phyloP scores from a whole-genome alignment of 768 basidiomycete species.

The Agrocybe praecox region DNA sequence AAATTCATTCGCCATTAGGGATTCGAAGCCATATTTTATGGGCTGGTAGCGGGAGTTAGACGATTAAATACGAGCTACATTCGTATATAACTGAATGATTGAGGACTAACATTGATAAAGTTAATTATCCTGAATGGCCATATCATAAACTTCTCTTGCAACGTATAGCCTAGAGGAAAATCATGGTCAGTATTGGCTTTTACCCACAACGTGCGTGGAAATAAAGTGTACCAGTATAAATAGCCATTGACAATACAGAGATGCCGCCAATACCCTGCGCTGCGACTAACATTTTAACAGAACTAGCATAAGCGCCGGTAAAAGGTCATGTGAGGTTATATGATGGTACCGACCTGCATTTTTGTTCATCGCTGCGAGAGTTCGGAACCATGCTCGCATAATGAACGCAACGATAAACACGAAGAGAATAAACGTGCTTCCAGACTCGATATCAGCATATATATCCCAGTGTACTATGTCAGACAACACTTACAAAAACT shows the following conservation, averaged over 20 bases:
- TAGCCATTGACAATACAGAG: constrained; percentile 29
- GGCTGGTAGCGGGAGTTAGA: constrained; percentile 5
- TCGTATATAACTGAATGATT: background rate
- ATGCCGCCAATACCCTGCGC: constrained; percentile 60
- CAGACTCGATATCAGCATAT: constrained; percentile 19
- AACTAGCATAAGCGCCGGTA: too few relatives aligned
- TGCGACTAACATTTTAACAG: constrained; percentile 15
- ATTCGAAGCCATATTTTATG: constrained; percentile 67
- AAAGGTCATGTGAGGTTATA: background rate
- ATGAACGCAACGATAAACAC: constrained; percentile 57
- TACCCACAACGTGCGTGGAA: background rate
- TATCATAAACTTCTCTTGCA: constrained; percentile 63
- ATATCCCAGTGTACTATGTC: constrained; percentile 25
- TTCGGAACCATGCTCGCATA: constrained; percentile 80
- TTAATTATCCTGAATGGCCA: constrained; percentile 68
- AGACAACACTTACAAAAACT: constrained; percentile 60
- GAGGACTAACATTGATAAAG: constrained; percentile 53
- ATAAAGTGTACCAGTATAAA: constrained; percentile 31
- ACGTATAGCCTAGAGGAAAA: constrained; percentile 28
- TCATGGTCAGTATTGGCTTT: background rate
- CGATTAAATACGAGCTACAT: too few relatives aligned
- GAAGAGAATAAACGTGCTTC: constrained; percentile 62
- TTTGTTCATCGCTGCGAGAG: constrained; percentile 61
- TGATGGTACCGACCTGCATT: constrained; percentile 24
- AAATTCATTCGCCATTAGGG: constrained; percentile 80